Evolutionary conservation across 306 rosid genomes (phyloP).

Genomic region (Cotoneaster glaucophyllus): DNA sequence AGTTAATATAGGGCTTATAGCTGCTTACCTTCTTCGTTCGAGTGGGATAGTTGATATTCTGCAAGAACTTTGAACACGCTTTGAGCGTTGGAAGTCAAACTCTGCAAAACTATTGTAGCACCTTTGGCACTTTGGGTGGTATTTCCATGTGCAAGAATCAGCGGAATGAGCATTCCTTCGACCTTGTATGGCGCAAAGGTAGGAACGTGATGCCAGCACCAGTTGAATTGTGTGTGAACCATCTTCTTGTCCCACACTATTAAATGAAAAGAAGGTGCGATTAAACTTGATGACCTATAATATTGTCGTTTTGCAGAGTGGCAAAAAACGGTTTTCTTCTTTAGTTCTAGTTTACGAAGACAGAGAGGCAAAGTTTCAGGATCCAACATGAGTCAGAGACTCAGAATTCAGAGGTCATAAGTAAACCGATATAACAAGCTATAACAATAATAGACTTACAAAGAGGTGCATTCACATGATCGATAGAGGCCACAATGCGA

Average conservation of each 20-base stretch:
- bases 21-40: conserved; percentile 68
- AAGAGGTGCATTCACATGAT: conserved; percentile 79
- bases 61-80: conserved; percentile 85
- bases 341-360: too few species aligned
- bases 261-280: conserved; percentile 8
- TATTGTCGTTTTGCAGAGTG: not conserved
- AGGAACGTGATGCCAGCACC: conserved; percentile 95
- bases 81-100: conserved; percentile 94
- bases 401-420: not conserved
- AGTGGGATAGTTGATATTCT: conserved; percentile 72
- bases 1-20: not conserved
- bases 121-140: conserved; percentile 74
- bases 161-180: conserved; percentile 78
- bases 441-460: conserved; percentile 41
- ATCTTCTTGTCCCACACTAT: conserved; percentile 98
- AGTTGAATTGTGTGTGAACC: conserved; percentile 82
- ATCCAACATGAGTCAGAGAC: not conserved
- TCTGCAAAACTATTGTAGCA: conserved; percentile 76
- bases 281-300: not conserved
- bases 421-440: not conserved
- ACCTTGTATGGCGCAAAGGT: conserved; percentile 75
- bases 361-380: too few species aligned
- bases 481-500: conserved; percentile 69
- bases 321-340: not conserved
- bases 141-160: conserved; percentile 68